A percentile compares a stretch with the other conserved stretches of the same genome.
These are phyloP conservation scores for Cupressus sempervirens DNA, from an alignment of 75 land plant genomes.

Conservation along the genomic window DNA sequence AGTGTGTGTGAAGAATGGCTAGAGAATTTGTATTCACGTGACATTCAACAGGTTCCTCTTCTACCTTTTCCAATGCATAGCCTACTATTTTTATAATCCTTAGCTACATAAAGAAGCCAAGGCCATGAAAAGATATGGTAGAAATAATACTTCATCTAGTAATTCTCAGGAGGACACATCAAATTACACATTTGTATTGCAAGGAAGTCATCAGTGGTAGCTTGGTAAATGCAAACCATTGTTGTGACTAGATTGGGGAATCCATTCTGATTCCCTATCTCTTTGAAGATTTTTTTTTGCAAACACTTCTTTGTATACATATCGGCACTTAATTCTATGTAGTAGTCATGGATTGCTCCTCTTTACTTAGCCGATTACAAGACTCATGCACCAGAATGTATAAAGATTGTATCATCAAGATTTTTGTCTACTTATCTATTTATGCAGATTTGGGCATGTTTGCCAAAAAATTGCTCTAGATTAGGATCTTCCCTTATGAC, in stretches of 20 bases:
- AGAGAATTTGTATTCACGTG: constrained; percentile 97
- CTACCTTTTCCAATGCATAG: constrained; percentile 92
- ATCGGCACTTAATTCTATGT: no score
- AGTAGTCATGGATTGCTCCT: no score
- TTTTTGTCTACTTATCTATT: no score
- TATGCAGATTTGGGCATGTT: no score
- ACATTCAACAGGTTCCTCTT: constrained; percentile 80
- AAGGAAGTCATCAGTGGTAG: constrained; percentile 84
- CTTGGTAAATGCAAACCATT: constrained; percentile 95
- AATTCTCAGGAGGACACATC: constrained; percentile 91
- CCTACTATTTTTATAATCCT: constrained; percentile 94
- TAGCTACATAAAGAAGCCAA: constrained; percentile 95
- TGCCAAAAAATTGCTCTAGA: no score
- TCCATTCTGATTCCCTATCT: no score
- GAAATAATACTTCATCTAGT: constrained; percentile 98
- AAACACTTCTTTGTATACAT: no score
- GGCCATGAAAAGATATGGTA: constrained; percentile 99
- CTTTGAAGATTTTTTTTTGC: no score
- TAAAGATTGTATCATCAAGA: no score
- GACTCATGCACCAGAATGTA: no score
- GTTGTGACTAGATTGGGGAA: neutral
- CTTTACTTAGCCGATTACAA: no score
- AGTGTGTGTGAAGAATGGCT: constrained; percentile 88
- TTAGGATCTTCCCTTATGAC: no score
- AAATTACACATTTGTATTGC: constrained; percentile 96